Conservation (phyloP, 148 eudicot genomes). For the Camellia granthamiana region DNA sequence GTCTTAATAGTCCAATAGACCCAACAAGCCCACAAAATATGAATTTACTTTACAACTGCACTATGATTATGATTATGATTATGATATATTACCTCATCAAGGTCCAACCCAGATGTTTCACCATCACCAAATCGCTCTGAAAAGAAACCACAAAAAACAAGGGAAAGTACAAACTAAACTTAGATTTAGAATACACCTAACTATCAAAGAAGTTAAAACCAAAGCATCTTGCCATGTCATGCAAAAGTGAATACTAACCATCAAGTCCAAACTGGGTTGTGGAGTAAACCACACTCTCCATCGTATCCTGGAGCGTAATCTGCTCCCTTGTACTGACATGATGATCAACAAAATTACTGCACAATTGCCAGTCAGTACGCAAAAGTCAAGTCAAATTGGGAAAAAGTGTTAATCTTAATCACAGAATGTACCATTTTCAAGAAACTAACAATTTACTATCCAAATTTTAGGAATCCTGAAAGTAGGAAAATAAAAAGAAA, state of each 20-base stretch:
- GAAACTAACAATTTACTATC: background rate
- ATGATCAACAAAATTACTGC: constrained; percentile 90
- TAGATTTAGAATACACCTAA: background rate
- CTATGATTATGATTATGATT: background rate
- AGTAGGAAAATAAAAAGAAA: too few relatives aligned
- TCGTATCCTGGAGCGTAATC: constrained; percentile 86
- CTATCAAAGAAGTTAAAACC: background rate
- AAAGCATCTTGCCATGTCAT: constrained; percentile 2
- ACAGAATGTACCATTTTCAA: background rate
- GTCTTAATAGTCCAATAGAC: background rate
- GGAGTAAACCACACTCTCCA: constrained; percentile 77
- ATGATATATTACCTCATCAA: constrained; percentile 67
- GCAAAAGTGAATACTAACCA: constrained; percentile 53
- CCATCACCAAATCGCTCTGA: constrained; percentile 98
- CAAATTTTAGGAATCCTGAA: background rate
- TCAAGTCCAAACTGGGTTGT: constrained; percentile 87
- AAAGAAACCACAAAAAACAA: constrained; percentile 17
- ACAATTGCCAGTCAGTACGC: constrained; percentile 19
- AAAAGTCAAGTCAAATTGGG: constrained; percentile 9
- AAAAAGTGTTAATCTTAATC: background rate
- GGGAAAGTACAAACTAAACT: background rate
- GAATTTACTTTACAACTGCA: background rate
- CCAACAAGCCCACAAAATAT: background rate
- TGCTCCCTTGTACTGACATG: constrained; percentile 96
- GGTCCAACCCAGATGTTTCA: constrained; percentile 84